A percentile compares a stretch with the other conserved stretches of the same genome.
Conservation (phyloP, 2,329 filamentous ascomycete genomes). For the Pseudonectria foliicola region DNA sequence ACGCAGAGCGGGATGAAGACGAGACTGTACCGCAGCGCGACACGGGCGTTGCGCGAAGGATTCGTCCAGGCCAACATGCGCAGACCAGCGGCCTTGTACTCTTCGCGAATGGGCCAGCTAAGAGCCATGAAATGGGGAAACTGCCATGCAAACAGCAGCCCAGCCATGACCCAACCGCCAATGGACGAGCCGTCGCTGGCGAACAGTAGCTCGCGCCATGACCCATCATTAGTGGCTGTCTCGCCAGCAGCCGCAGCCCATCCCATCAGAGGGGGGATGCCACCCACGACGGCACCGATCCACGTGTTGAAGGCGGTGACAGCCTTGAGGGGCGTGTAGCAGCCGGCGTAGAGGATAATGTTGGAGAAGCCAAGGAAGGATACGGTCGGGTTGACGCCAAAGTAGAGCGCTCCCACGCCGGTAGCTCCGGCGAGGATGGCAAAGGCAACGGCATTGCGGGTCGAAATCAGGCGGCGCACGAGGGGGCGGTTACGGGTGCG, state of each 20-base stretch:
- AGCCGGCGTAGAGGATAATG: slow-evolving; percentile 80
- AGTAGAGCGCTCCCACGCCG: slow-evolving; percentile 69
- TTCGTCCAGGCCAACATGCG: slow-evolving; percentile 82
- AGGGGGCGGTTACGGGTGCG: slow-evolving; percentile 88
- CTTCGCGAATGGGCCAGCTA: slow-evolving; percentile 79
- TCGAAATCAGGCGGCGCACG: slow-evolving; percentile 70
- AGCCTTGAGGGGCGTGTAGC: slow-evolving; percentile 90
- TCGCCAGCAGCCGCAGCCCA: slow-evolving; percentile 94
- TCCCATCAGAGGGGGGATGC: slow-evolving; percentile 93
- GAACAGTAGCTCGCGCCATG: slow-evolving; percentile 72
- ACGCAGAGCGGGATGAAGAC: slow-evolving; percentile 81
- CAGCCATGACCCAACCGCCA: slow-evolving; percentile 85
- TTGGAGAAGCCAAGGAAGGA: slow-evolving; percentile 79
- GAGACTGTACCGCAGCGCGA: slow-evolving; percentile 80
- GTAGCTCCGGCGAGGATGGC: slow-evolving; percentile 63
- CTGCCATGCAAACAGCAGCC: slow-evolving; percentile 87
- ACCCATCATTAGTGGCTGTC: slow-evolving; percentile 66
- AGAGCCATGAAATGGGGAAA: slow-evolving; percentile 98
- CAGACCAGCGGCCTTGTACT: slow-evolving; percentile 69
- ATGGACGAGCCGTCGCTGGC: slow-evolving; percentile 52
- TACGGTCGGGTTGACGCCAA: slow-evolving; percentile 90
- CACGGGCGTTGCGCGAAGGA: slow-evolving; percentile 74
- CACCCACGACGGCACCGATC: slow-evolving; percentile 87
- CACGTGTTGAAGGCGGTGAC: slow-evolving; percentile 86
- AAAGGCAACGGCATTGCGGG: slow-evolving; percentile 66